Conservation (phyloP, 345 rosid genomes). For the Adansonia digitata region DNA sequence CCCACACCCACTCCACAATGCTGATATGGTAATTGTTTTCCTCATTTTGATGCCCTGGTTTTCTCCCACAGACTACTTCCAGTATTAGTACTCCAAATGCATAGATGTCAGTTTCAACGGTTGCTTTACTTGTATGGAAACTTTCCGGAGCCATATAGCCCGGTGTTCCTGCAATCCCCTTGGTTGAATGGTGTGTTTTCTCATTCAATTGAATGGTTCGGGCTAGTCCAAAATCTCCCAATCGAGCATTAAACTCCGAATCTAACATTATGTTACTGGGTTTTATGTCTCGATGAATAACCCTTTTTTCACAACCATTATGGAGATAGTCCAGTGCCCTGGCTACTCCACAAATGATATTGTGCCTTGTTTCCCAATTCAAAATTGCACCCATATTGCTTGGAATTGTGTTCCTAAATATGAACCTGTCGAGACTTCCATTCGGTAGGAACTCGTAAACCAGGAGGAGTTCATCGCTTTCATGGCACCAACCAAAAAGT, state of each 20-base stretch:
- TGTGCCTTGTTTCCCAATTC: conserved; percentile 49
- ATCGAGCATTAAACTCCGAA: conserved; percentile 44
- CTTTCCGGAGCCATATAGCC: conserved; percentile 87
- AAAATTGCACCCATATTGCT: conserved; percentile 20
- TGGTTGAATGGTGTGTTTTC: conserved; percentile 66
- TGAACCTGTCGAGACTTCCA: conserved; percentile 56
- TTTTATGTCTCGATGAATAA: conserved; percentile 67
- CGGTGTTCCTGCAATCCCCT: conserved; percentile 60
- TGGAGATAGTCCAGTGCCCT: conserved; percentile 69
- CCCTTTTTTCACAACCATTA: conserved; percentile 55
- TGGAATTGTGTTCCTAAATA: conserved; percentile 27
- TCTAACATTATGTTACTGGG: conserved; percentile 78
- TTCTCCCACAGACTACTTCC: conserved; percentile 55
- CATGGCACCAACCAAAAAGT: conserved; percentile 74
- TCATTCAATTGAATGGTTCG: conserved; percentile 47
- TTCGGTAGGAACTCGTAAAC: conserved; percentile 68
- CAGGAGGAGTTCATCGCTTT: conserved; percentile 44
- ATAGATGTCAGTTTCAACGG: conserved; percentile 56
- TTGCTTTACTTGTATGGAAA: conserved; percentile 53
- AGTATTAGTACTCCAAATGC: conserved; percentile 67
- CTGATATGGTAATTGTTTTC: conserved; percentile 33
- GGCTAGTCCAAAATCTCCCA: conserved; percentile 75
- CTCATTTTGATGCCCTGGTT: conserved; percentile 32
- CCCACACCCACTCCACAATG: conserved; percentile 70
- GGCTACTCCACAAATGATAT: conserved; percentile 45